phyloP scores from a whole-genome alignment of 768 basidiomycete species.

The Amanita thiersii region DNA sequence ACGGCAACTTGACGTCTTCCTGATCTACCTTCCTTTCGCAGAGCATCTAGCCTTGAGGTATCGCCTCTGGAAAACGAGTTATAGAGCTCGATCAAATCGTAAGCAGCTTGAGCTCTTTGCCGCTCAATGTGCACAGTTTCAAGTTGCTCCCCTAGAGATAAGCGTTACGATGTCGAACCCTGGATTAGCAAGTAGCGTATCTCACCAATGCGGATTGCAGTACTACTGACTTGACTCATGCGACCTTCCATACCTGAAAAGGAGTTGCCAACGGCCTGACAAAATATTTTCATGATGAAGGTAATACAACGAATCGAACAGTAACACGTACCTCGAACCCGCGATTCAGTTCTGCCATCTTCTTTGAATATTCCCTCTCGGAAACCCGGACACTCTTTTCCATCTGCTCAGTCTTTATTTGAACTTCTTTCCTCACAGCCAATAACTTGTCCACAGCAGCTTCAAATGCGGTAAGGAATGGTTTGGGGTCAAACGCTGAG shows the following conservation, averaged over 20 bases:
- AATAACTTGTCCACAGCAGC: constrained; percentile 85
- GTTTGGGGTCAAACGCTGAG: constrained; percentile 88
- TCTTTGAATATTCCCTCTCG: constrained; percentile 91
- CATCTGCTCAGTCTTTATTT: constrained; percentile 82
- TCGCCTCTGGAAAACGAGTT: constrained; percentile 85
- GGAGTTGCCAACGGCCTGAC: constrained; percentile 77
- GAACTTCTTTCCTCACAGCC: constrained; percentile 81
- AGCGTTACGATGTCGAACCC: constrained; percentile 6
- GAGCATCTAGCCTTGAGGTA: constrained; percentile 60
- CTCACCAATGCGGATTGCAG: constrained; percentile 88
- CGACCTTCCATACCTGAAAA: constrained; percentile 86
- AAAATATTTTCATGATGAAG: constrained; percentile 5
- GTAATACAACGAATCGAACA: background rate
- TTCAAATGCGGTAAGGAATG: constrained; percentile 90
- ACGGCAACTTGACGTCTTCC: constrained; percentile 87
- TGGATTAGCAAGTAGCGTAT: constrained; percentile 1
- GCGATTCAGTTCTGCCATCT: constrained; percentile 86
- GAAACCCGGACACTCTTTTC: constrained; percentile 85
- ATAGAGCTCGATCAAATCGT: constrained; percentile 90
- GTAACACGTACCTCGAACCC: constrained; percentile 79
- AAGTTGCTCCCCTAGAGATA: constrained; percentile 75
- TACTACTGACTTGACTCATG: constrained; percentile 90
- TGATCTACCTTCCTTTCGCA: constrained; percentile 83
- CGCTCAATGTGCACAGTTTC: constrained; percentile 91
- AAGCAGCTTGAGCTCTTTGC: constrained; percentile 88